phyloP scores from a whole-genome alignment of 345 rosid species.

The Rhizophora mangle region DNA sequence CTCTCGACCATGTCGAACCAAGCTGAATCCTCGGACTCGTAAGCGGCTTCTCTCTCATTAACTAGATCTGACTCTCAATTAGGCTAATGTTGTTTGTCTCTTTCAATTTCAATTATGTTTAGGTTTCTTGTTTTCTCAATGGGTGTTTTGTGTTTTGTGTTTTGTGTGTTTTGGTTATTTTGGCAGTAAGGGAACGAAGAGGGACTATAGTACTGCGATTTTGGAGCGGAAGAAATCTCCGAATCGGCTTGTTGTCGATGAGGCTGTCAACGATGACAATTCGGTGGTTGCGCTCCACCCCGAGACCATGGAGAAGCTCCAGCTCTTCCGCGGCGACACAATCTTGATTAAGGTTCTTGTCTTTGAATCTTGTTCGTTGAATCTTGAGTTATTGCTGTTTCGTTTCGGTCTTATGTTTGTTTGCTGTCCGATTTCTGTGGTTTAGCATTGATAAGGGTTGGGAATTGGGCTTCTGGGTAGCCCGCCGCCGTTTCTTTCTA shows the following conservation, averaged over 20 bases:
- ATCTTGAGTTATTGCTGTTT: neutral
- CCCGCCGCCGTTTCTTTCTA: too few species aligned
- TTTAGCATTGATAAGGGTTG: too few species aligned
- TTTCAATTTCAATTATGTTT: neutral
- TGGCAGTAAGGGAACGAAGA: slow-evolving; percentile 21
- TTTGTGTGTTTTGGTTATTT: neutral
- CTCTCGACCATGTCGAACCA: slow-evolving; percentile 21
- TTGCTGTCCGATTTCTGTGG: too few species aligned
- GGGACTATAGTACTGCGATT: slow-evolving; percentile 22
- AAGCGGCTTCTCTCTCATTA: neutral
- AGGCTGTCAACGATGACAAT: slow-evolving; percentile 13
- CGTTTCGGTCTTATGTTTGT: too few species aligned
- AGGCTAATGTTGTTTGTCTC: neutral
- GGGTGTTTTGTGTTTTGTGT: neutral
- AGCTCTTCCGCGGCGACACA: slow-evolving; percentile 20
- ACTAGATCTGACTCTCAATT: neutral
- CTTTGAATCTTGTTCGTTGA: neutral
- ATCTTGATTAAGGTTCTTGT: slow-evolving; percentile 16
- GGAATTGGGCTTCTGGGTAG: too few species aligned
- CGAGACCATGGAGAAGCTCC: slow-evolving; percentile 22
- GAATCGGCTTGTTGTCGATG: slow-evolving; percentile 17
- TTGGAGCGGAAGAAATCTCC: slow-evolving; percentile 19
- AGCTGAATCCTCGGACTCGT: slow-evolving; percentile 22
- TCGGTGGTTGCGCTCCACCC: slow-evolving; percentile 16
- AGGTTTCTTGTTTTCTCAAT: neutral